Evolutionary conservation across 768 basidiomycete species (phyloP).

Genomic region (Sporobolomyces phaffii): DNA sequence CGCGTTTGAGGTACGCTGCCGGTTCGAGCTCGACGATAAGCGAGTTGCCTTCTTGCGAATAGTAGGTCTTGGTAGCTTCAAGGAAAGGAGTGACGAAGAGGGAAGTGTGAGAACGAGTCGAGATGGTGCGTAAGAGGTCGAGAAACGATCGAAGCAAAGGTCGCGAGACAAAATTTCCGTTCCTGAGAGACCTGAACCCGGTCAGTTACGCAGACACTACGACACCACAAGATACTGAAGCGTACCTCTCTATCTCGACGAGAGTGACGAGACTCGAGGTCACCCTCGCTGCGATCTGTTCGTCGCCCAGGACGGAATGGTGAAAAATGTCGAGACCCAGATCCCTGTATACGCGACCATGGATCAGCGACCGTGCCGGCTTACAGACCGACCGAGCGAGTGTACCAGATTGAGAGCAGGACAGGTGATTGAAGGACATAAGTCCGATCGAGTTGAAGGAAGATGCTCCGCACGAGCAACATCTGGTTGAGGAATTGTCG

Average conservation of each 20-base stretch:
- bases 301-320: slow-evolving; percentile 54
- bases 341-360: slow-evolving; percentile 43
- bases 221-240: too few species aligned
- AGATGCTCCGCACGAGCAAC: slow-evolving; percentile 56
- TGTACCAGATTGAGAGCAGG: slow-evolving; percentile 53
- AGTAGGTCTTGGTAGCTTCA: slow-evolving; percentile 67
- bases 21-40: slow-evolving; percentile 68
- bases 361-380: too few species aligned
- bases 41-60: slow-evolving; percentile 63
- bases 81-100: slow-evolving; percentile 77
- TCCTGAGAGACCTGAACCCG: slow-evolving; percentile 53
- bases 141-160: slow-evolving; percentile 65
- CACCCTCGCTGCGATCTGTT: slow-evolving; percentile 51
- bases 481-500: slow-evolving; percentile 63
- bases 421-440: slow-evolving; percentile 53
- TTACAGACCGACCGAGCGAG: neutral
- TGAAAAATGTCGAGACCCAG: slow-evolving; percentile 59
- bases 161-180: slow-evolving; percentile 82
- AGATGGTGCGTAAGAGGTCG: slow-evolving; percentile 35
- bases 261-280: slow-evolving; percentile 53
- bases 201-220: neutral
- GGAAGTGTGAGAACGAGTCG: slow-evolving; percentile 61
- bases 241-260: slow-evolving; percentile 56
- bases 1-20: slow-evolving; percentile 59
- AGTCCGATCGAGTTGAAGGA: slow-evolving; percentile 66